A percentile compares a stretch with the other conserved stretches of the same genome.
phyloP scores from a whole-genome alignment of 1,139 yeast genomes.

The Yamadazyma diddensiae region DNA sequence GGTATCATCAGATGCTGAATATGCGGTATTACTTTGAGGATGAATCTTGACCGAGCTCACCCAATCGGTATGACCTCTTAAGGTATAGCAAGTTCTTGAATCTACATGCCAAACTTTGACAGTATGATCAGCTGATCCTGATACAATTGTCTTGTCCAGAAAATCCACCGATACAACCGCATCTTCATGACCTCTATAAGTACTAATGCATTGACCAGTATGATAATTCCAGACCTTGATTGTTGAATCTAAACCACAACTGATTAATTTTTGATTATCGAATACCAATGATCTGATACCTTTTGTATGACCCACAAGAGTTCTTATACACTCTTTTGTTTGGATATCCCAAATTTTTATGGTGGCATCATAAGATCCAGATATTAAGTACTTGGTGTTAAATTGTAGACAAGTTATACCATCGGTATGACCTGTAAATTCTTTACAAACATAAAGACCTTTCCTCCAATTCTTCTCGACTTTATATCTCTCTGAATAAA shows the following conservation, averaged over 20 bases:
- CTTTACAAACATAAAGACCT: conserved; percentile 63
- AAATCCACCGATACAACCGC: conserved; percentile 81
- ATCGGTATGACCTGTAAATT: conserved; percentile 80
- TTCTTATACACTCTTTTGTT: conserved; percentile 72
- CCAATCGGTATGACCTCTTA: conserved; percentile 91
- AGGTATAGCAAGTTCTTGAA: conserved; percentile 84
- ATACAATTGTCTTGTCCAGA: conserved; percentile 76
- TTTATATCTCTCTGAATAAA: conserved; percentile 84
- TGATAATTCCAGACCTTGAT: conserved; percentile 95
- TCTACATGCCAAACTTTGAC: conserved; percentile 97
- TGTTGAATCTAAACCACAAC: conserved; percentile 89
- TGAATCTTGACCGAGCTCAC: conserved; percentile 89
- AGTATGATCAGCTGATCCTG: conserved; percentile 90
- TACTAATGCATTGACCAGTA: conserved; percentile 90
- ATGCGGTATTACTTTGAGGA: conserved; percentile 71
- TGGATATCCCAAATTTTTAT: conserved; percentile 87
- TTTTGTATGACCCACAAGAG: conserved; percentile 77
- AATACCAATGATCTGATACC: conserved; percentile 83
- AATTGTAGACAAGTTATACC: conserved; percentile 87
- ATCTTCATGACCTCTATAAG: conserved; percentile 89
- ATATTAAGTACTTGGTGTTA: conserved; percentile 69
- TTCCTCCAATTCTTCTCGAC: conserved; percentile 95
- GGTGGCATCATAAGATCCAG: conserved; percentile 89
- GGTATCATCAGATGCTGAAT: conserved; percentile 87
- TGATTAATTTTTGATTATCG: conserved; percentile 83